Base-by-base conservation (phyloP, 192 early-diverging fungal species). In the Backusella australiensis region DNA sequence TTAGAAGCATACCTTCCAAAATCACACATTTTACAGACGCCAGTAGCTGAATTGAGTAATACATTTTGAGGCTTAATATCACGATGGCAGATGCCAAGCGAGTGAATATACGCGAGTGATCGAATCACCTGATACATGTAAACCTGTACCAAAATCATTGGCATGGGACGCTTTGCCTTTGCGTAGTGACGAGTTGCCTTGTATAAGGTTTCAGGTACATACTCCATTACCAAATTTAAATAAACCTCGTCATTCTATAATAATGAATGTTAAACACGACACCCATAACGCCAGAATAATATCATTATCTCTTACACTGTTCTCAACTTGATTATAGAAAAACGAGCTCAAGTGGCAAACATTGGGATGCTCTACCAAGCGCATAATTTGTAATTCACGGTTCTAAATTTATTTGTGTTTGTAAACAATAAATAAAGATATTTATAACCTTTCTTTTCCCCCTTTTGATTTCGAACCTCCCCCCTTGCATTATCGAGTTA, bases 1-100 rank as follows among this genome's bases (percentile, higher is more conserved):
- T 49, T 19, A 17, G 17, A 44, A 5, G 15, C 68, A 75, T 83
- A 87, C 83, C 83, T 88, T 69, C 98, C 98, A 84, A 99, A 99
- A 84, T 99, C 98, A 84, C 96, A 98, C 74, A 99, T 89, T 81
- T 99, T 99, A 69, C 98, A 90, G 59, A 99, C 89, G 32, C 94
- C 96, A n/a, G 88, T 91, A 19, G 87, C 77, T 67, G 93, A 93
- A 86, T 98, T 93, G 49, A 99, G 86, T 71, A 98, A 86, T 81
- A 99, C 83, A 85, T 98, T 99, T 86, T 99, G 98, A 46, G 98
- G 98, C 85, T 99, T 99, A 82, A 98, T 99, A 80, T 99, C 98
- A 74, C 98, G 91, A 78, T 99, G 98, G 84, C 97, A 99, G 74
- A 99, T 98, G 39, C 97, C 98, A 69, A 97, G 86, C 38, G 96